These are phyloP conservation scores for Astrocystis sublimbata DNA, from an alignment of 495 filamentous ascomycete genomes.

Conservation along the genomic window DNA sequence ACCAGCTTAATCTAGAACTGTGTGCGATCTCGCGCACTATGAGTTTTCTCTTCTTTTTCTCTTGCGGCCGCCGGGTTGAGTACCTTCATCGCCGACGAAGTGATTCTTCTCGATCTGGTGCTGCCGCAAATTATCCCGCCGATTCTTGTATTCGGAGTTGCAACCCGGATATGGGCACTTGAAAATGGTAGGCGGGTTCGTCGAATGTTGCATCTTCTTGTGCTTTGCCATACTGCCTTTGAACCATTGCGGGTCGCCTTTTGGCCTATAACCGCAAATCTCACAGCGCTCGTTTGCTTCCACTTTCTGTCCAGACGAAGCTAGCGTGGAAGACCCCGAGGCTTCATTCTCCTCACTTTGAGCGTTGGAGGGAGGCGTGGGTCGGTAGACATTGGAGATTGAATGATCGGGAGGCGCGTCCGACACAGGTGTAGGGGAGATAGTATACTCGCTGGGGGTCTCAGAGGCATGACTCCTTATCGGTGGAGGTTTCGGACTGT, in stretches of 20 bases:
- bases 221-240: slow-evolving; percentile 56
- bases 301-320: slow-evolving; percentile 30
- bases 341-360: slow-evolving; percentile 13
- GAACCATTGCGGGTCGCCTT: slow-evolving; percentile 55
- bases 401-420: slow-evolving; percentile 8
- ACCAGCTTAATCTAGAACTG: neutral
- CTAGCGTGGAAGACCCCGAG: slow-evolving; percentile 10
- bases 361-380: slow-evolving; percentile 18
- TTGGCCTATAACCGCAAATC: slow-evolving; percentile 51
- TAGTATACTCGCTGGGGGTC: slow-evolving; percentile 23
- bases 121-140: slow-evolving; percentile 50
- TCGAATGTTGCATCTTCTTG: slow-evolving; percentile 50
- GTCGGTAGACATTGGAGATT: slow-evolving; percentile 17
- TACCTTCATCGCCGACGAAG: slow-evolving; percentile 41
- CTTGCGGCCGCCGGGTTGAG: slow-evolving; percentile 45
- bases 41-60: slow-evolving; percentile 38
- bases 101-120: slow-evolving; percentile 54
- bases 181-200: slow-evolving; percentile 45
- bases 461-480: slow-evolving; percentile 23
- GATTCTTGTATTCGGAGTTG: slow-evolving; percentile 51
- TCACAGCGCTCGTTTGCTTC: slow-evolving; percentile 46
- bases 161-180: slow-evolving; percentile 50
- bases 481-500: slow-evolving; percentile 16
- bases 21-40: slow-evolving; percentile 6
- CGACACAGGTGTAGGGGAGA: slow-evolving; percentile 24